Percentiles rank a stretch among this genome's conserved stretches.
Conservation (phyloP, 768 basidiomycete genomes). For the Exsudoporus frostii region DNA sequence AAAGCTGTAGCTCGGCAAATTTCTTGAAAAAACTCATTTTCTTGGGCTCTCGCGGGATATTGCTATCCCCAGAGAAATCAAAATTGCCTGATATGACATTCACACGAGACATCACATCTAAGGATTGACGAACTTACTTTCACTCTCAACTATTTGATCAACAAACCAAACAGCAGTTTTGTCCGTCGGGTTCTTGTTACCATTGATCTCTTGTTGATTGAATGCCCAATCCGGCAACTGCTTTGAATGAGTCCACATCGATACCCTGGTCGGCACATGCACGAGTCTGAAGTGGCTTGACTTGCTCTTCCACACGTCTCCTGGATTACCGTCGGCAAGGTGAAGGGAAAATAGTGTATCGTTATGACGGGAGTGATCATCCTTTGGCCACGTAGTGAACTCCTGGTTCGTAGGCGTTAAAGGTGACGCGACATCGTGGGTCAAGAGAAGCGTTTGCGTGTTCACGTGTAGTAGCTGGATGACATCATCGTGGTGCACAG, state of each 20-base stretch:
- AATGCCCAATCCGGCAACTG: conserved; percentile 95
- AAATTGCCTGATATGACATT: conserved; percentile 52
- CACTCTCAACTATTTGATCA: conserved; percentile 74
- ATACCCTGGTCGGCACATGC: conserved; percentile 86
- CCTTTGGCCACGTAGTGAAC: conserved; percentile 88
- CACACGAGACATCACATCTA: conserved; percentile 1
- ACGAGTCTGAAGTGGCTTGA: conserved; percentile 88
- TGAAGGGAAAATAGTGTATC: conserved; percentile 86
- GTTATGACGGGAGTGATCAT: conserved; percentile 73
- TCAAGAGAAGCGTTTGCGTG: conserved; percentile 80
- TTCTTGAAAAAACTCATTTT: conserved; percentile 91
- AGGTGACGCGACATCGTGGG: conserved; percentile 96
- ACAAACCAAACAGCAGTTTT: conserved; percentile 86
- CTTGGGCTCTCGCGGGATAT: conserved; percentile 66
- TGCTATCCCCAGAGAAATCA: conserved; percentile 44
- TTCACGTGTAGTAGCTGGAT: conserved; percentile 86
- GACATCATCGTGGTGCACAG: conserved; percentile 86
- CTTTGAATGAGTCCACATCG: conserved; percentile 88
- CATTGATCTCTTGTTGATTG: conserved; percentile 97
- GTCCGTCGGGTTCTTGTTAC: conserved; percentile 87
- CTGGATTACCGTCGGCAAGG: conserved; percentile 69
- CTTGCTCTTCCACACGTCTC: conserved; percentile 90
- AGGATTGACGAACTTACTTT: conserved; percentile 45
- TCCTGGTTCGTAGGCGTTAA: conserved; percentile 98
- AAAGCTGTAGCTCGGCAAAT: conserved; percentile 86